Conservation (phyloP, 345 rosid species). For the Dipteronia dyeriana region DNA sequence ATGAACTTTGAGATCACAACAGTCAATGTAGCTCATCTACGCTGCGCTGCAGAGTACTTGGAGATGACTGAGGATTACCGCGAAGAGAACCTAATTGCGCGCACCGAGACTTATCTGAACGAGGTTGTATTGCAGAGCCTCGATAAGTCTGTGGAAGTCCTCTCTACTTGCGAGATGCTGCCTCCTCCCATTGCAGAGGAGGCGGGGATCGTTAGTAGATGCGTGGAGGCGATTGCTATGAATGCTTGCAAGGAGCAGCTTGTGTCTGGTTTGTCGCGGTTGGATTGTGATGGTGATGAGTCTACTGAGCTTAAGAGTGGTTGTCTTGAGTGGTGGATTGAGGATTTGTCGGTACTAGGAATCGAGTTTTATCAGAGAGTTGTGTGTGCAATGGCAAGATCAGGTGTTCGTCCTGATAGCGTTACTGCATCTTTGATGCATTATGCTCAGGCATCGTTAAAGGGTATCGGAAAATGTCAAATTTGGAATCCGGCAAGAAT, state of each 20-base stretch:
- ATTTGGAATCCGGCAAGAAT: constrained; percentile 50
- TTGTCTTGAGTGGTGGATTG: constrained; percentile 76
- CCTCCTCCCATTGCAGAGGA: constrained; percentile 44
- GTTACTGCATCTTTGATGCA: constrained; percentile 68
- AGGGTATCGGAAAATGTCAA: constrained; percentile 54
- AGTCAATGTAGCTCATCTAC: constrained; percentile 60
- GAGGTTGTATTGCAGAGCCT: constrained; percentile 62
- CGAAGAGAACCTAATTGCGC: constrained; percentile 65
- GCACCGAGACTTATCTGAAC: constrained; percentile 59
- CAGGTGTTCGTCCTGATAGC: constrained; percentile 59
- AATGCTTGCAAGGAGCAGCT: constrained; percentile 79
- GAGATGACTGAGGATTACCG: constrained; percentile 85
- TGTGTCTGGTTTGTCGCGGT: constrained; percentile 57
- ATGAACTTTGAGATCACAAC: constrained; percentile 85
- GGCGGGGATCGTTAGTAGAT: constrained; percentile 49
- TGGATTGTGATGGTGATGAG: constrained; percentile 41
- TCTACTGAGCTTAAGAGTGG: constrained; percentile 60
- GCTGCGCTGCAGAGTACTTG: constrained; percentile 70
- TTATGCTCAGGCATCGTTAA: constrained; percentile 69
- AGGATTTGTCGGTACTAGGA: constrained; percentile 65
- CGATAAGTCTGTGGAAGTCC: constrained; percentile 65
- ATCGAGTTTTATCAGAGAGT: constrained; percentile 61
- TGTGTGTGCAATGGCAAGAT: constrained; percentile 56
- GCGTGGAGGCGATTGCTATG: constrained; percentile 73
- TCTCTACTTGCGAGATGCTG: constrained; percentile 55